Conservation (phyloP, 257 asterid genomes). For the Gynochthodes officinalis region DNA sequence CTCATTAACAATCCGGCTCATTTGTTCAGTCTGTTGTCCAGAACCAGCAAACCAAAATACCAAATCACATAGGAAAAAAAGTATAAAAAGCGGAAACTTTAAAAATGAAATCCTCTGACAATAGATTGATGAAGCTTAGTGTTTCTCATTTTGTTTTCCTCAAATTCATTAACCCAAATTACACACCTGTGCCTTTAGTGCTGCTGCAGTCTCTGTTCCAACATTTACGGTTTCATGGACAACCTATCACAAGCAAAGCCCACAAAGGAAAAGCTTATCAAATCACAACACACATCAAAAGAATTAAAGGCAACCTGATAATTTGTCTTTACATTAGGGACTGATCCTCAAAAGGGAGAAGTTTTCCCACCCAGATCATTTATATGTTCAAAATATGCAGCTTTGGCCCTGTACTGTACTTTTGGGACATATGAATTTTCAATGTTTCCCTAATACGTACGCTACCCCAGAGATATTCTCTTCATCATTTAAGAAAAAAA, state of each 20-base stretch:
- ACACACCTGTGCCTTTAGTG: conserved; percentile 96
- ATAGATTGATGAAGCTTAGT: neutral
- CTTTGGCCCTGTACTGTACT: neutral
- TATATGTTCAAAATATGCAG: neutral
- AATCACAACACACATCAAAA: conserved; percentile 8
- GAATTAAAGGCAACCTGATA: neutral
- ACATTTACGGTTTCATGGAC: conserved; percentile 83
- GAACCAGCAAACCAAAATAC: conserved; percentile 9
- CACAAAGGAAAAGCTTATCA: conserved; percentile 19
- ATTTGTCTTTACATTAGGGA: neutral
- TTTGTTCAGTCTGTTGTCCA: conserved; percentile 79
- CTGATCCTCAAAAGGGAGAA: no score
- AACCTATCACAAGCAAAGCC: conserved; percentile 53
- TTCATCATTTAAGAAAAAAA: neutral
- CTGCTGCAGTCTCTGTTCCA: conserved; percentile 96
- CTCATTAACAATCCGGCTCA: conserved; percentile 96
- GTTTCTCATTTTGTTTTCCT: neutral
- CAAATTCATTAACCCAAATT: conserved; percentile 11
- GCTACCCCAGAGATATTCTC: neutral
- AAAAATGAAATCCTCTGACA: neutral
- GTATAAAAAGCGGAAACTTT: conserved; percentile 9
- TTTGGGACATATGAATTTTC: conserved; percentile 2
- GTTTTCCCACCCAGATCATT: conserved; percentile 1
- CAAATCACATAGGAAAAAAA: conserved; percentile 16
- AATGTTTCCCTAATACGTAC: neutral